Percentiles rank a stretch among this genome's conserved stretches.
Conservation (phyloP, 352 stramenopile genomes). For the Globisporangium parvum region DNA sequence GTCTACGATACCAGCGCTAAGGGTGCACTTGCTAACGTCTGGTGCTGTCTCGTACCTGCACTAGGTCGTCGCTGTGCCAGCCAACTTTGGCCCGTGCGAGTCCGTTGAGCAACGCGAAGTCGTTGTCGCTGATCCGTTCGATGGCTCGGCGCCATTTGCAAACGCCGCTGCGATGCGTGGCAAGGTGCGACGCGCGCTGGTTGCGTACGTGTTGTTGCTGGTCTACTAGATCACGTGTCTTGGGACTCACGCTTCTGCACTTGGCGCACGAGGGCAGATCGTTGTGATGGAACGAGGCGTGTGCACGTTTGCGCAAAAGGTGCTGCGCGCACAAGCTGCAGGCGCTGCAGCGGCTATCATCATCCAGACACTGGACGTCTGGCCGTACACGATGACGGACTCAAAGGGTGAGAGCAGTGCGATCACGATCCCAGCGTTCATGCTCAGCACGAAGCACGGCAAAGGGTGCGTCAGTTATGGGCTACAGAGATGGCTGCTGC, state of each 20-base stretch:
- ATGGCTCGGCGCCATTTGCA: slow-evolving; percentile 36
- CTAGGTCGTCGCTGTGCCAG: slow-evolving; percentile 63
- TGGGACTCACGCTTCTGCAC: background rate
- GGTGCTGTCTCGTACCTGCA: background rate
- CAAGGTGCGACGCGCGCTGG: slow-evolving; percentile 24
- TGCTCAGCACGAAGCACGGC: slow-evolving; percentile 71
- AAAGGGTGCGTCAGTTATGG: too few relatives aligned
- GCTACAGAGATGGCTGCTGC: too few relatives aligned
- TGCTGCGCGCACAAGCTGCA: slow-evolving; percentile 51
- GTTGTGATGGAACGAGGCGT: slow-evolving; percentile 65
- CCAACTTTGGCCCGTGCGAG: slow-evolving; percentile 73
- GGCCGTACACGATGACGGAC: slow-evolving; percentile 84
- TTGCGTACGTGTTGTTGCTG: background rate
- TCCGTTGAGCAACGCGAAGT: slow-evolving; percentile 35
- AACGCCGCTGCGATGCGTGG: slow-evolving; percentile 34
- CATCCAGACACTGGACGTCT: slow-evolving; percentile 65
- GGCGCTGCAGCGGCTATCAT: slow-evolving; percentile 59
- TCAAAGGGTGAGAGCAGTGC: slow-evolving; percentile 53
- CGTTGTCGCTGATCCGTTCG: slow-evolving; percentile 51
- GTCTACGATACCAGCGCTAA: too few relatives aligned
- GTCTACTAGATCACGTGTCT: background rate
- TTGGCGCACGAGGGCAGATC: slow-evolving; percentile 27
- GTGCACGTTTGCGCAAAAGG: slow-evolving; percentile 71
- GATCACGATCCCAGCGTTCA: slow-evolving; percentile 67
- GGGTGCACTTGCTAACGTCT: too few relatives aligned